These are phyloP conservation scores for Alternaria gansuensis DNA, from an alignment of 2,329 filamentous ascomycete genomes.

Conservation along the genomic window DNA sequence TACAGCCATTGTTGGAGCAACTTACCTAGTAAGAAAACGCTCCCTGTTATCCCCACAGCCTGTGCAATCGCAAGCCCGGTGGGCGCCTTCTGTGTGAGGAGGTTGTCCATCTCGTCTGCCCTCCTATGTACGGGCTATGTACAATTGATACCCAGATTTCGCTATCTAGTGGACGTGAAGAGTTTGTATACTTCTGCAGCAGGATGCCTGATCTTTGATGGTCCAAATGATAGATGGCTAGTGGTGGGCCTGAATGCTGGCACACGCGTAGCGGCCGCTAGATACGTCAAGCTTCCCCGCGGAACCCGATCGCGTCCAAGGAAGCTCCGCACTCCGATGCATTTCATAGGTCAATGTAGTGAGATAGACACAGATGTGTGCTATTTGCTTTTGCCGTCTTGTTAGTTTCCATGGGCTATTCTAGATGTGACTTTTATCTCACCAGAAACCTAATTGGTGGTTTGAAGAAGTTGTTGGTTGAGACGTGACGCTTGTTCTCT, in stretches of 20 bases:
- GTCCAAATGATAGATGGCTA: background rate
- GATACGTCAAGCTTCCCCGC: slow-evolving; percentile 14
- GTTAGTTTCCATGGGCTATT: too few species aligned
- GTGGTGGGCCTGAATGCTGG: slow-evolving; percentile 6
- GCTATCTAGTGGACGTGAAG: too few species aligned
- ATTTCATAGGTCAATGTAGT: background rate
- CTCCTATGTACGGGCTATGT: background rate
- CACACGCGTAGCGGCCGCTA: slow-evolving; percentile 1
- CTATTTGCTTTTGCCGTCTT: too few species aligned
- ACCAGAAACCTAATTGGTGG: background rate
- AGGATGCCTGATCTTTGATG: background rate
- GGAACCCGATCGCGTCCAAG: slow-evolving; percentile 10
- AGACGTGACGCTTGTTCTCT: slow-evolving; percentile 16
- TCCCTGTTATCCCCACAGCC: slow-evolving; percentile 61
- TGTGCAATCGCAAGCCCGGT: slow-evolving; percentile 58
- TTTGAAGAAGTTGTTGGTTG: background rate
- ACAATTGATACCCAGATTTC: background rate
- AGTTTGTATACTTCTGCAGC: background rate
- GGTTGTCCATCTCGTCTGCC: slow-evolving; percentile 32
- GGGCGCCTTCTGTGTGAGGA: slow-evolving; percentile 38
- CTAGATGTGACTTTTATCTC: too few species aligned
- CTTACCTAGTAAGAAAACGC: slow-evolving; percentile 58
- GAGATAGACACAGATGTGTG: too few species aligned
- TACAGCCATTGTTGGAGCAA: background rate
- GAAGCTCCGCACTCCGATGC: background rate